Conservation (phyloP, 1,284 basidiomycete genomes). For the Naganishia albida region DNA sequence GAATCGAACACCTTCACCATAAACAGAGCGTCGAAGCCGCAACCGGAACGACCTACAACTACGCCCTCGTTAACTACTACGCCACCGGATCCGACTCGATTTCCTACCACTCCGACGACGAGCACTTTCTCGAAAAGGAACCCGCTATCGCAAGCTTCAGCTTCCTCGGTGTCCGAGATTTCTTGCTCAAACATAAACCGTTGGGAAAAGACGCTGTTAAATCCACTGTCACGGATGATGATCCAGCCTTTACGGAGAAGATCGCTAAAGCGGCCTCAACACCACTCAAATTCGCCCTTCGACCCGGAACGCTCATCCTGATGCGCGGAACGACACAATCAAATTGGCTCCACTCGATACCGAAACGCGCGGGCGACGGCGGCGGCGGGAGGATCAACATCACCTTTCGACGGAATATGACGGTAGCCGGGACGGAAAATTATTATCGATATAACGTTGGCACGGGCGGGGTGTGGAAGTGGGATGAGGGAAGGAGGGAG, state of each 20-base stretch:
- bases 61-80: slow-evolving; percentile 51
- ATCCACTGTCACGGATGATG: slow-evolving; percentile 40
- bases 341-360: slow-evolving; percentile 52
- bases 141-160: slow-evolving; percentile 52
- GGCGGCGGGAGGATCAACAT: slow-evolving; percentile 51
- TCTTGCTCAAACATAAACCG: slow-evolving; percentile 47
- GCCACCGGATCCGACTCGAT: slow-evolving; percentile 51
- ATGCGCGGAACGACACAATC: slow-evolving; percentile 53
- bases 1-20: not conserved
- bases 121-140: slow-evolving; percentile 50
- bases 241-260: slow-evolving; percentile 21
- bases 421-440: slow-evolving; percentile 49
- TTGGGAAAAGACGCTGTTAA: slow-evolving; percentile 32
- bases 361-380: slow-evolving; percentile 46
- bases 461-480: slow-evolving; percentile 40
- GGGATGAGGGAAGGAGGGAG: slow-evolving; percentile 38
- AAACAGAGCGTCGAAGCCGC: slow-evolving; percentile 42
- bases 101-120: slow-evolving; percentile 53
- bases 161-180: slow-evolving; percentile 49
- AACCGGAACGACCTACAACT: slow-evolving; percentile 48
- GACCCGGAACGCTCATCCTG: slow-evolving; percentile 51
- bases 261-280: slow-evolving; percentile 29
- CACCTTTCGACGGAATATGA: slow-evolving; percentile 52
- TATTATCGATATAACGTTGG: slow-evolving; percentile 47
- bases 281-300: slow-evolving; percentile 41